A percentile compares a stretch with the other conserved stretches of the same genome.
These are phyloP conservation scores for Ailanthus altissimus DNA, from an alignment of 345 rosid genomes.

Conservation along the genomic window DNA sequence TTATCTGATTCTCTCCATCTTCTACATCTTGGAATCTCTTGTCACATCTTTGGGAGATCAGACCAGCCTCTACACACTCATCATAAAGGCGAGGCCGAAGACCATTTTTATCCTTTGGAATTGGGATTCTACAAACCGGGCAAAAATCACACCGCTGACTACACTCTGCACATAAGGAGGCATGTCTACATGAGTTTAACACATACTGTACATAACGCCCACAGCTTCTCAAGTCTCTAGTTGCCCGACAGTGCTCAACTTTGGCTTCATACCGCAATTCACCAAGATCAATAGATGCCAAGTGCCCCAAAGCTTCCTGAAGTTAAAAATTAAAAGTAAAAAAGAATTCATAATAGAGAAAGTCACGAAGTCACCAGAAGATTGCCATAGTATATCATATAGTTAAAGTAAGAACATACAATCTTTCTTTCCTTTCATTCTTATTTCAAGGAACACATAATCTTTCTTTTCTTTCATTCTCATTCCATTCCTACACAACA, in stretches of 20 bases:
- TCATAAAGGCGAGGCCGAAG: constrained; percentile 70
- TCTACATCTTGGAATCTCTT: constrained; percentile 63
- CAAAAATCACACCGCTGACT: constrained; percentile 79
- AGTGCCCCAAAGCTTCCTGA: constrained; percentile 86
- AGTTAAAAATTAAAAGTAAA: constrained; percentile 24
- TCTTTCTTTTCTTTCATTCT: not conserved
- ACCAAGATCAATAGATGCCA: constrained; percentile 71
- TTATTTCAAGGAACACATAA: not conserved
- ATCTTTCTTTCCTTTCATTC: not conserved
- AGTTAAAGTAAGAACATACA: not conserved
- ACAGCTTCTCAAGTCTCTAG: constrained; percentile 90
- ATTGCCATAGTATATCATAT: not conserved
- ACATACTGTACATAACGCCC: constrained; percentile 70
- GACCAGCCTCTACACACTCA: constrained; percentile 83
- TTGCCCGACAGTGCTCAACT: constrained; percentile 85
- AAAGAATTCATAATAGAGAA: not conserved
- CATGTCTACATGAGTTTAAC: constrained; percentile 82
- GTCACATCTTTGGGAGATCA: constrained; percentile 53
- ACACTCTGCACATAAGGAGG: constrained; percentile 88
- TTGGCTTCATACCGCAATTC: constrained; percentile 86
- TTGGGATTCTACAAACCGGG: constrained; percentile 74
- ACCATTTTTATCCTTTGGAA: constrained; percentile 46
- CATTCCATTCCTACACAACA: not conserved
- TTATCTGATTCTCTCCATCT: constrained; percentile 57
- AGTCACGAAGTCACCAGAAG: not conserved